Conservation (phyloP, 2,329 filamentous ascomycete species). For the Aotearoamyces nothofagi region DNA sequence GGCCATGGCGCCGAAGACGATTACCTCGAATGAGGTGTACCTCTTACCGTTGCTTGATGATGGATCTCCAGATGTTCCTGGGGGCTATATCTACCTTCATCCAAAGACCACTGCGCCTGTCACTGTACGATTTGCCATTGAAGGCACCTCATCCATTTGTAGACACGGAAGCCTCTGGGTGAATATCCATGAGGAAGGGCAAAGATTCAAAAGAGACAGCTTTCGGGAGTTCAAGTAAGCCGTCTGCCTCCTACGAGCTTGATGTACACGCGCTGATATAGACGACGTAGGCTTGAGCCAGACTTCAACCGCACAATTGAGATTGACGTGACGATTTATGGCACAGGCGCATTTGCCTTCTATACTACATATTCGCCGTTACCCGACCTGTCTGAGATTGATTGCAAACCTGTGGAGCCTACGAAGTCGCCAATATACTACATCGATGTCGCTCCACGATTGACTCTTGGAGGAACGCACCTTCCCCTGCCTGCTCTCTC, state of each 20-base stretch:
- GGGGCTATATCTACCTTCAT: slow-evolving; percentile 84
- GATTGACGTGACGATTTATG: slow-evolving; percentile 74
- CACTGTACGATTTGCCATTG: slow-evolving; percentile 73
- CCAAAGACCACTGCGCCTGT: slow-evolving; percentile 61
- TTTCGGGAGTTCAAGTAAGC: slow-evolving; percentile 84
- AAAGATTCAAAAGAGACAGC: slow-evolving; percentile 59
- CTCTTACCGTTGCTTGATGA: slow-evolving; percentile 82
- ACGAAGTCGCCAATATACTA: slow-evolving; percentile 71
- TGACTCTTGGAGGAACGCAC: slow-evolving; percentile 57
- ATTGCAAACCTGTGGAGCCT: slow-evolving; percentile 31
- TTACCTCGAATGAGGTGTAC: slow-evolving; percentile 62
- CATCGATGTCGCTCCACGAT: slow-evolving; percentile 77
- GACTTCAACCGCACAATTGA: slow-evolving; percentile 88
- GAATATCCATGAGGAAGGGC: slow-evolving; percentile 71
- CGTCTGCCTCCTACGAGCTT: slow-evolving; percentile 1
- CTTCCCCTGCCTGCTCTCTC: slow-evolving; percentile 79
- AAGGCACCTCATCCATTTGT: slow-evolving; percentile 92
- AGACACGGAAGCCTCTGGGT: slow-evolving; percentile 91
- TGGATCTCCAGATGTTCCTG: slow-evolving; percentile 77
- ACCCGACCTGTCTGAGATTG: slow-evolving; percentile 47
- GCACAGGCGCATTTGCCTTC: slow-evolving; percentile 81
- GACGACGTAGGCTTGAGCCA: slow-evolving; percentile 52
- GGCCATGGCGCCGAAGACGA: slow-evolving; percentile 42
- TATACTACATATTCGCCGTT: slow-evolving; percentile 86
- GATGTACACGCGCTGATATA: background rate